Base-by-base conservation (phyloP, 768 basidiomycete genomes). In the Hebeloma cylindrosporum region DNA sequence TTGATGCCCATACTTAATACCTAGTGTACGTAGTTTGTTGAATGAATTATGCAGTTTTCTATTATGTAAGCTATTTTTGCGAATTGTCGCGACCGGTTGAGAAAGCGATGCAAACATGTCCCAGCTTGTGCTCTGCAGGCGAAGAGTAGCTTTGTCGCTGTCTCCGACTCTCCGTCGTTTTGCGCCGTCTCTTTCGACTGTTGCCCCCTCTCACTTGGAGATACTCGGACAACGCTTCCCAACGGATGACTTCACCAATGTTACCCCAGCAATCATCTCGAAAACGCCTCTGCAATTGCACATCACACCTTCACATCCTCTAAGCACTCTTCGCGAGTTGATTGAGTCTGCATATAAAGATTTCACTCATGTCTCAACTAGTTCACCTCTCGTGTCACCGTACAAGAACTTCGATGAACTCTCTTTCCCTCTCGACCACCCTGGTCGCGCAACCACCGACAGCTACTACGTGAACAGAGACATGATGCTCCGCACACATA, bases 371-470 rank as follows among this genome's bases (percentile, higher is more conserved):
- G 67, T 90, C 33, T 80, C 85, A 9, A 85, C 89, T 16, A 71
- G 90, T 47, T 88, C 92, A 2, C 93, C 96, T 2, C 69, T 98
- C 49, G 96, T 99, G 42, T 84, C 92, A 3, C 90, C 93, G 2
- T 73, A 73, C 61, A 82, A 93, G 65, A 99, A 94, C 69, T 99
- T 99, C 64, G 96, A 99, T 67, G 90, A 95, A 54, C 83, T 99
- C 23, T 93, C 91, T 3, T 98, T 99, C 68, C 85, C 95, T 0
- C 57, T 70, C 10, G 93, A 97, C 70, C 96, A 99, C 63, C 93
- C 95, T 1, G 95, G 96, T 13, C 82, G 96, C 48, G 76, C 87
- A 17, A 72, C 82, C 33, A 90, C 89, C 31, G 96, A 99, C 71
- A 90, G 87, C 59, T 99, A 99, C 74, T 99, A 99, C 67, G 74